These are phyloP conservation scores for Yamadazyma triangularis DNA, from an alignment of 1,139 yeast genomes.

Conservation along the genomic window DNA sequence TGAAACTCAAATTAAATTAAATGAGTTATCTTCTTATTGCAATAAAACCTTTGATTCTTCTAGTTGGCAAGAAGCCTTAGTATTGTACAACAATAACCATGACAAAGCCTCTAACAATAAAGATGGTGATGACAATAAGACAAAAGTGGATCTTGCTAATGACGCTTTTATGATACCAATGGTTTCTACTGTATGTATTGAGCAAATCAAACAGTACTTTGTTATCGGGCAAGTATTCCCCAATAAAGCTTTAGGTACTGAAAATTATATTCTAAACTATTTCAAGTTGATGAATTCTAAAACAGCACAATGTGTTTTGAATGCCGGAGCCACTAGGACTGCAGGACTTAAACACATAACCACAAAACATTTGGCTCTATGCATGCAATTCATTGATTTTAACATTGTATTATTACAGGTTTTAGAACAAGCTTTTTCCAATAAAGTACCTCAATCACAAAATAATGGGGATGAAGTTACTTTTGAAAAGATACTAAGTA, in stretches of 20 bases:
- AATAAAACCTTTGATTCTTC: constrained; percentile 29
- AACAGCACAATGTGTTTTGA: constrained; percentile 59
- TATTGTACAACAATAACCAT: constrained; percentile 15
- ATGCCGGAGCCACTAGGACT: constrained; percentile 74
- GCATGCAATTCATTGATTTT: constrained; percentile 55
- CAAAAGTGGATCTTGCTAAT: constrained; percentile 34
- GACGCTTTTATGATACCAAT: constrained; percentile 42
- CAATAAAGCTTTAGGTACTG: constrained; percentile 26
- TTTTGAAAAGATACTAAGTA: constrained; percentile 24
- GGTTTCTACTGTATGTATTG: constrained; percentile 31
- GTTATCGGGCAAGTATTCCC: constrained; percentile 49
- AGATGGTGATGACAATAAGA: constrained; percentile 8
- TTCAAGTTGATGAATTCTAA: constrained; percentile 52
- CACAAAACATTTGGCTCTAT: constrained; percentile 67
- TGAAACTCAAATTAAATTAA: constrained; percentile 47
- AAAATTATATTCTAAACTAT: constrained; percentile 45
- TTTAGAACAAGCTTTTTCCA: constrained; percentile 2
- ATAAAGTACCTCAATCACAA: constrained; percentile 4
- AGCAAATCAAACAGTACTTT: constrained; percentile 43
- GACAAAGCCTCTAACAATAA: constrained; percentile 5
- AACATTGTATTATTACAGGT: constrained; percentile 19
- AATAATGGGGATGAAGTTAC: constrained; percentile 32
- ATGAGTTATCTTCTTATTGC: constrained; percentile 52
- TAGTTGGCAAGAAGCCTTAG: constrained; percentile 40
- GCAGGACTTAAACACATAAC: constrained; percentile 75